phyloP scores from a whole-genome alignment of 495 filamentous ascomycete species.

The Tuber melanosporum region DNA sequence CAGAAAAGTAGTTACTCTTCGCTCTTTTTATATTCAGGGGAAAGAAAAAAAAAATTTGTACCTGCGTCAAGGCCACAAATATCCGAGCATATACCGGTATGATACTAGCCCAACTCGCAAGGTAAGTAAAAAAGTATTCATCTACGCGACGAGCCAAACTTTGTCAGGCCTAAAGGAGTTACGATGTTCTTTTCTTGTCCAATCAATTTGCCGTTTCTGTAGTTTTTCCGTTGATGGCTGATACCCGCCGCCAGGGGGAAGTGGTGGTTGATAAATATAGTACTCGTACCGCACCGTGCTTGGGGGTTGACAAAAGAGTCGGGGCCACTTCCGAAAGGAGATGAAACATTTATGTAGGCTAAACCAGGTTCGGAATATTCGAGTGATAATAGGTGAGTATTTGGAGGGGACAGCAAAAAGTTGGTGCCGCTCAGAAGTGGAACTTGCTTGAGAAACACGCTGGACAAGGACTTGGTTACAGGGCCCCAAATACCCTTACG shows the following conservation, averaged over 20 bases:
- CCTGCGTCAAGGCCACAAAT: not conserved
- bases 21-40: conserved; percentile 19
- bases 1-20: conserved; percentile 1
- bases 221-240: conserved; percentile 5
- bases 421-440: no score
- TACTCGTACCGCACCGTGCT: conserved; percentile 8
- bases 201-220: not conserved
- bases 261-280: conserved; percentile 28
- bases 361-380: no score
- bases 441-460: no score
- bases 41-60: not conserved
- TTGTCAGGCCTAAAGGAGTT: conserved; percentile 16
- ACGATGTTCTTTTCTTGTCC: conserved; percentile 31
- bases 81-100: not conserved
- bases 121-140: not conserved
- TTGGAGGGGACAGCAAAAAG: no score
- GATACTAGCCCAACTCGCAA: not conserved
- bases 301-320: no score
- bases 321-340: no score
- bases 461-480: no score
- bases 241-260: conserved; percentile 25
- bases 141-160: conserved; percentile 13
- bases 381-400: no score
- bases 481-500: no score
- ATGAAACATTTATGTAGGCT: no score